These are phyloP conservation scores for Lasiosphaeria miniovina DNA, from an alignment of 495 filamentous ascomycete genomes.

Conservation along the genomic window DNA sequence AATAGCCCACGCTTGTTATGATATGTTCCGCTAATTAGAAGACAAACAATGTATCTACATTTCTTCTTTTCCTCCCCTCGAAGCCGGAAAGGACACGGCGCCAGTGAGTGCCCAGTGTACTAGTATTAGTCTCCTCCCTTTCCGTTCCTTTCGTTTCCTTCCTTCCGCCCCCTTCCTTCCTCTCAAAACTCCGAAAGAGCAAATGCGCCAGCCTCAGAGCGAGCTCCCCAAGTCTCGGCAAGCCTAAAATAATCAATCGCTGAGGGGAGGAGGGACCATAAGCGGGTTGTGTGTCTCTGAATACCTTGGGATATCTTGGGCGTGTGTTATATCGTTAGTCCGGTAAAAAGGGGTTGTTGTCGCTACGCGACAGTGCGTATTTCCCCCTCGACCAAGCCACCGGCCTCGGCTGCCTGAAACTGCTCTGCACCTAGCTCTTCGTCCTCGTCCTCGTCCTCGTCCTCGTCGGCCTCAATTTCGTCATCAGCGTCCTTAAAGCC, in stretches of 20 bases:
- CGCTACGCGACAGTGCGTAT: constrained; percentile 18
- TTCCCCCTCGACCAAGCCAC: constrained; percentile 1
- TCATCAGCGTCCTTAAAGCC: constrained; percentile 56
- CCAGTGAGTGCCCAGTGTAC: not conserved
- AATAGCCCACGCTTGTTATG: not conserved
- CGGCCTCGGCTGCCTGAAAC: not conserved
- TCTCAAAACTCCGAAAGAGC: constrained; percentile 22
- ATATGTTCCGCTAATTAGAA: not conserved
- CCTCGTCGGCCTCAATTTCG: constrained; percentile 40
- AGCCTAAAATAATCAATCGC: not conserved
- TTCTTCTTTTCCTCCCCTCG: not conserved
- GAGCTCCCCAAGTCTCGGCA: not conserved
- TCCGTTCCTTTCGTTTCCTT: not conserved
- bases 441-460: constrained; percentile 37
- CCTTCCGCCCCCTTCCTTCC: not conserved
- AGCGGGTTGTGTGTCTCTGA: not conserved
- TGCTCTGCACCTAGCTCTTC: constrained; percentile 22
- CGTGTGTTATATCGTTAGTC: not conserved
- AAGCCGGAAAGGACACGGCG: not conserved
- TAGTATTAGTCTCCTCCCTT: not conserved
- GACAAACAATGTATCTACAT: not conserved
- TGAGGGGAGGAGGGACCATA: too few species aligned
- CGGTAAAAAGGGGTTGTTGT: not conserved
- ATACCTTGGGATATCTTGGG: not conserved
- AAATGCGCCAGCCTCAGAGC: constrained; percentile 20